Conservation (phyloP, 2,329 filamentous ascomycete genomes). For the Bisporella sp. region DNA sequence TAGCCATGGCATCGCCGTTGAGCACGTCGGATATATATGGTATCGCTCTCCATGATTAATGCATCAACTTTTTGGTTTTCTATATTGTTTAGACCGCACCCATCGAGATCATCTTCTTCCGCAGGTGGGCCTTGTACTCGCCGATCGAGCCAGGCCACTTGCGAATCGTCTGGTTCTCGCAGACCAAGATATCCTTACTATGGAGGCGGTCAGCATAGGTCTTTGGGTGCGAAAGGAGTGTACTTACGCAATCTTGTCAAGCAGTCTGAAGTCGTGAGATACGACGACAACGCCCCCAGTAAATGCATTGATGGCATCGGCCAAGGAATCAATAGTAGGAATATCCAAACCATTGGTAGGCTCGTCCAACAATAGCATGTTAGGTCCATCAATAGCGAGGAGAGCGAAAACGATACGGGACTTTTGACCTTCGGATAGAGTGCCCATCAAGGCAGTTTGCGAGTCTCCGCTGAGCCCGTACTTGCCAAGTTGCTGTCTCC, state of each 20-base stretch:
- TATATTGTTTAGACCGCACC: slow-evolving; percentile 66
- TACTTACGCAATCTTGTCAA: slow-evolving; percentile 82
- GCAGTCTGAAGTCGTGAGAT: slow-evolving; percentile 97
- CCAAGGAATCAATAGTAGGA: slow-evolving; percentile 93
- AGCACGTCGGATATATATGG: no score
- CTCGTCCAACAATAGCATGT: slow-evolving; percentile 97
- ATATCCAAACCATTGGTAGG: slow-evolving; percentile 99
- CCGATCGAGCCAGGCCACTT: slow-evolving; percentile 85
- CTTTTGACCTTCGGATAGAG: slow-evolving; percentile 95
- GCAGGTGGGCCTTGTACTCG: slow-evolving; percentile 96
- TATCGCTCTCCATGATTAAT: not conserved
- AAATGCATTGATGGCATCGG: slow-evolving; percentile 91
- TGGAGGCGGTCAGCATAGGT: not conserved
- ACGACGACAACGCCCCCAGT: slow-evolving; percentile 96
- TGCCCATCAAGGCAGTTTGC: slow-evolving; percentile 97
- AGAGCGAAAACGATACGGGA: slow-evolving; percentile 96
- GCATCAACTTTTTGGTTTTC: not conserved
- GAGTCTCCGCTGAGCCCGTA: slow-evolving; percentile 91
- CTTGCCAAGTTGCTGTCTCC: slow-evolving; percentile 91
- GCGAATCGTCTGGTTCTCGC: slow-evolving; percentile 92
- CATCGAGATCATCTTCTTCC: slow-evolving; percentile 94
- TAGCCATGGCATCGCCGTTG: no score
- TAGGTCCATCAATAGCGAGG: slow-evolving; percentile 88
- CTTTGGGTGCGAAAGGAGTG: not conserved
- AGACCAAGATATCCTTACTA: slow-evolving; percentile 93